These are phyloP conservation scores for Phialophora verrucosa DNA, from an alignment of 2,329 filamentous ascomycete genomes.

Conservation along the genomic window DNA sequence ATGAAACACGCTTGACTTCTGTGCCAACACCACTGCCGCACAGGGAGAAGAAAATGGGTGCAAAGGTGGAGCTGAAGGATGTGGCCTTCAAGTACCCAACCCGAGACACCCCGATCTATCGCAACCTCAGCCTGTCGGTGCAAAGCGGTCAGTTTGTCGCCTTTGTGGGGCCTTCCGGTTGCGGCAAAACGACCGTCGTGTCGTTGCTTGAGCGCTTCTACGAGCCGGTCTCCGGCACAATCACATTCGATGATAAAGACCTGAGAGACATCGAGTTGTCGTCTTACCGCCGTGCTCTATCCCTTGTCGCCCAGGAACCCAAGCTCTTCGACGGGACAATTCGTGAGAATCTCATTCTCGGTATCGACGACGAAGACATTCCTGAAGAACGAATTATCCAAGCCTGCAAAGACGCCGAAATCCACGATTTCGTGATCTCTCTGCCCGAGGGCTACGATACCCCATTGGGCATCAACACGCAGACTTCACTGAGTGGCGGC, in stretches of 20 bases:
- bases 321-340: constrained; percentile 54
- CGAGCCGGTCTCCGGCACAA: constrained; percentile 48
- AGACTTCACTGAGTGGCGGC: constrained; percentile 57
- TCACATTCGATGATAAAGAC: constrained; percentile 46
- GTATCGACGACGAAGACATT: constrained; percentile 45
- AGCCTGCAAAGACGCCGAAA: constrained; percentile 59
- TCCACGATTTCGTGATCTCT: constrained; percentile 59
- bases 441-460: constrained; percentile 60
- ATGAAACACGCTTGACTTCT: constrained; percentile 58
- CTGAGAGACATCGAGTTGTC: constrained; percentile 41
- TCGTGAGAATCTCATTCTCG: constrained; percentile 56
- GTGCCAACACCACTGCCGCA: constrained; percentile 52
- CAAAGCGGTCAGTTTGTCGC: constrained; percentile 52
- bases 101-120: constrained; percentile 43
- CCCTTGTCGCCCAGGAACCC: constrained; percentile 53
- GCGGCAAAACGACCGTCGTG: constrained; percentile 55
- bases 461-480: constrained; percentile 56
- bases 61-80: constrained; percentile 44
- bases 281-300: constrained; percentile 44
- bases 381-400: constrained; percentile 52
- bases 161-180: constrained; percentile 56
- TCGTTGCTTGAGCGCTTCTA: constrained; percentile 57
- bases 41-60: constrained; percentile 35
- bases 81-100: constrained; percentile 48
- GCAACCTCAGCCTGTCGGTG: constrained; percentile 44